Evolutionary conservation across 2,329 filamentous ascomycete genomes (phyloP).

Genomic region (Fusarium denticulatum): DNA sequence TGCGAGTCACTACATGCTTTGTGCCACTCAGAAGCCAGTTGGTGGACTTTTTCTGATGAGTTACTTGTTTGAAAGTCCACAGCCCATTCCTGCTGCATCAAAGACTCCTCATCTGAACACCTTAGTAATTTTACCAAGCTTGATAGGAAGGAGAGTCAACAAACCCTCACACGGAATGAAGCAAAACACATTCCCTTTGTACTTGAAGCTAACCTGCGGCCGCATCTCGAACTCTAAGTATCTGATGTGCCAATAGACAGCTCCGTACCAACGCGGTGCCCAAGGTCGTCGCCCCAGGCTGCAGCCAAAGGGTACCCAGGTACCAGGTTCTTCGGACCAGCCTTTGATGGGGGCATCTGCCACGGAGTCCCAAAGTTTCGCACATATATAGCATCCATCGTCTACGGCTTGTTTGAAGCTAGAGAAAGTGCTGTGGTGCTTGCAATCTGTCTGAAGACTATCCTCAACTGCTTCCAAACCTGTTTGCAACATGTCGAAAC

Average conservation of each 20-base stretch:
- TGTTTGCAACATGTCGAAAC: neutral
- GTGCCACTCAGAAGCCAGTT: neutral
- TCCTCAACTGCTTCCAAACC: neutral
- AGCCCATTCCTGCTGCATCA: accelerated
- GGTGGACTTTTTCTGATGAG: neutral
- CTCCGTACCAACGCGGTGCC: neutral
- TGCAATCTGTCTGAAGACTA: neutral
- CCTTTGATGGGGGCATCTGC: neutral
- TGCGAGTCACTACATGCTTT: neutral
- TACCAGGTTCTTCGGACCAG: neutral
- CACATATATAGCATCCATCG: neutral
- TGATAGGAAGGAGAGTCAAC: neutral
- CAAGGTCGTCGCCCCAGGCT: neutral
- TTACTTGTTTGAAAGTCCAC: accelerated
- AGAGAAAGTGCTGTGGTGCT: neutral
- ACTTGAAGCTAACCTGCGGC: accelerated
- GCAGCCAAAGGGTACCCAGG: neutral
- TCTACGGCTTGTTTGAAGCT: neutral
- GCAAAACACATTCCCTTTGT: neutral
- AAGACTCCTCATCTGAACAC: neutral
- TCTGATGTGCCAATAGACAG: neutral
- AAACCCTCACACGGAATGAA: neutral
- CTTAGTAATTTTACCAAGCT: neutral
- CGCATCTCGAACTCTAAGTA: neutral
- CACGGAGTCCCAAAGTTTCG: neutral